phyloP scores from a whole-genome alignment of 108 stramenopile species.

The Seminavis robusta region DNA sequence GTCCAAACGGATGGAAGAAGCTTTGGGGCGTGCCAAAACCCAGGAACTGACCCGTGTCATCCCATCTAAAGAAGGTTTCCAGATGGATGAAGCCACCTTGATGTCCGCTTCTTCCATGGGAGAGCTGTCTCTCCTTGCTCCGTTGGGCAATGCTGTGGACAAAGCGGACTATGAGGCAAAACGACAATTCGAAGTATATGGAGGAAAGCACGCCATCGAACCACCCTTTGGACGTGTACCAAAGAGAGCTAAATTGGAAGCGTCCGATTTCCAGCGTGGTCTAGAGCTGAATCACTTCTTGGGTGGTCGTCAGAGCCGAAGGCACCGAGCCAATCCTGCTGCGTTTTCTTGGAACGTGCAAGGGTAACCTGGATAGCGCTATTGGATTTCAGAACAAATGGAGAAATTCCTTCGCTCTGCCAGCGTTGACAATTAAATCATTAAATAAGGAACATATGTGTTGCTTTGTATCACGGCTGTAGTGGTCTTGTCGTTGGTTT shows the following conservation, averaged over 20 bases:
- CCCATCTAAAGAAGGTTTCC: constrained; percentile 8
- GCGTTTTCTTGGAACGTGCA: too few species aligned
- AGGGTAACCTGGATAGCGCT: too few species aligned
- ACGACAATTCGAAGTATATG: constrained; percentile 69
- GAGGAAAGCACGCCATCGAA: constrained; percentile 58
- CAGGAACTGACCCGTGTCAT: constrained; percentile 13
- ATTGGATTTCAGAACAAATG: too few species aligned
- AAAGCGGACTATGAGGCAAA: constrained; percentile 67
- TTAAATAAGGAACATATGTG: too few species aligned
- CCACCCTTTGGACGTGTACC: constrained; percentile 79
- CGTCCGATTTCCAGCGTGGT: constrained; percentile 32
- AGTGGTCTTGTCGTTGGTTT: too few species aligned
- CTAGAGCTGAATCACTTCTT: too few species aligned
- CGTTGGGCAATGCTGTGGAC: constrained; percentile 46
- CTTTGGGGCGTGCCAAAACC: constrained; percentile 44
- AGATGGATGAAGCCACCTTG: constrained; percentile 33
- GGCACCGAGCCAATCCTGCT: too few species aligned
- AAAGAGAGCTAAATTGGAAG: constrained; percentile 43
- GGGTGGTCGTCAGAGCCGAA: too few species aligned
- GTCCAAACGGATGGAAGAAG: constrained; percentile 81
- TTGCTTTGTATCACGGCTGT: too few species aligned
- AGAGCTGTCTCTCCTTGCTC: constrained; percentile 55
- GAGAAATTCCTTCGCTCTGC: too few species aligned
- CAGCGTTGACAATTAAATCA: too few species aligned
- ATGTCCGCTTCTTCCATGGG: constrained; percentile 52